Evolutionary conservation across 208 protist genomes (phyloP).

Genomic region (Leishmania amazonensis): DNA sequence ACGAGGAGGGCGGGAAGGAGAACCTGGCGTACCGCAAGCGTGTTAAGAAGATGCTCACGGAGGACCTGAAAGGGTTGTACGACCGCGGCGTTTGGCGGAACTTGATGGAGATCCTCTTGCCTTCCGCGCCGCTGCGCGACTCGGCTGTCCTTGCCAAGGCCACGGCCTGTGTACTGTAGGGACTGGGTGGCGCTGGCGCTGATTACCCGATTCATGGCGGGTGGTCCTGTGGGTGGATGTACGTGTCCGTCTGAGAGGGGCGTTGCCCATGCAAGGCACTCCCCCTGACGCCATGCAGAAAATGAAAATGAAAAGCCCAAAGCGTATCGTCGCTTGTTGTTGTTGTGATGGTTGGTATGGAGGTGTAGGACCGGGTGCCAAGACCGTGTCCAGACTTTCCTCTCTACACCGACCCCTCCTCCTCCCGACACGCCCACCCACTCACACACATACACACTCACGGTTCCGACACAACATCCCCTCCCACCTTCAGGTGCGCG

Average conservation of each 20-base stretch:
- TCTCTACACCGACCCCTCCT: neutral
- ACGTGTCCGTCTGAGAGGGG: neutral
- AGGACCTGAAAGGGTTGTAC: conserved; percentile 68
- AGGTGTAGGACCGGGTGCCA: neutral
- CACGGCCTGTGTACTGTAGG: conserved; percentile 11
- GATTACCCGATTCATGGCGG: neutral
- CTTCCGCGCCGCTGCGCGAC: conserved; percentile 42
- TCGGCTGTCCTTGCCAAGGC: conserved; percentile 17
- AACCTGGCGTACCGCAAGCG: conserved; percentile 67
- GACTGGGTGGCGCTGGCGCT: neutral
- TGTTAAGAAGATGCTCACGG: conserved; percentile 51
- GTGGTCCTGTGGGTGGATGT: neutral
- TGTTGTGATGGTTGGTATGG: neutral
- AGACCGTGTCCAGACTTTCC: neutral
- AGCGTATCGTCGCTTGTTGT: neutral
- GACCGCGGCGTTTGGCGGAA: conserved; percentile 78
- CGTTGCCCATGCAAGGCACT: neutral
- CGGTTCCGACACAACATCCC: neutral
- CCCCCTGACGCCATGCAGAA: neutral
- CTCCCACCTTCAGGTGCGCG: neutral
- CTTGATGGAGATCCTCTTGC: conserved; percentile 81
- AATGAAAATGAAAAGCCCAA: neutral
- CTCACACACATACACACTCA: no score
- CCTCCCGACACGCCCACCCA: neutral
- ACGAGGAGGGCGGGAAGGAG: conserved; percentile 48